Evolutionary conservation across 306 rosid genomes (phyloP).

Genomic region (Glycine soja): DNA sequence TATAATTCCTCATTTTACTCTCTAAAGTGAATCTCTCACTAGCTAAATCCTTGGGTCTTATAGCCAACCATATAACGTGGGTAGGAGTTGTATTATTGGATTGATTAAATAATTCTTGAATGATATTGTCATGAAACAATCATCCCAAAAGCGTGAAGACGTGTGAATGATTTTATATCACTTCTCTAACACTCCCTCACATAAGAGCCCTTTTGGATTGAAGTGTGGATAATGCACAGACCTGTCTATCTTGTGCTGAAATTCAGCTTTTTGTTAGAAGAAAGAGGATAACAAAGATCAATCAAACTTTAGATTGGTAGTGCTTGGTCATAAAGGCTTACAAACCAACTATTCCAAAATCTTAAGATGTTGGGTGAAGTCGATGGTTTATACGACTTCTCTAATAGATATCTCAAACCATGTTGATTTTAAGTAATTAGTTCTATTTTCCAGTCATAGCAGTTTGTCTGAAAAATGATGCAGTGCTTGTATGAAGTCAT

Average conservation of each 20-base stretch:
- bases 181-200: not conserved
- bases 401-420: constrained; percentile 16
- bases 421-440: constrained; percentile 16
- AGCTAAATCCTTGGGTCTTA: not conserved
- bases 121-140: not conserved
- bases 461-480: not conserved
- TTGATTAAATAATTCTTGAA: constrained; percentile 6
- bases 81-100: not conserved
- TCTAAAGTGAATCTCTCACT: not conserved
- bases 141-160: not conserved
- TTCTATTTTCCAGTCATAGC: not conserved
- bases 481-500: not conserved
- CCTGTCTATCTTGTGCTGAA: not conserved
- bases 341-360: not conserved
- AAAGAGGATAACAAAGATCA: not conserved
- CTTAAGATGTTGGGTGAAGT: not conserved
- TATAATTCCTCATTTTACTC: not conserved
- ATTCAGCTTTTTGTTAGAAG: not conserved
- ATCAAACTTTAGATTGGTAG: not conserved
- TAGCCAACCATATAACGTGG: constrained; percentile 8
- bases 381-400: not conserved
- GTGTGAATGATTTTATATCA: not conserved
- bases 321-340: not conserved
- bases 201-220: not conserved
- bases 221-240: not conserved